Base-by-base conservation (phyloP, 2,329 filamentous ascomycete species). In the Fusarium heterosporum region DNA sequence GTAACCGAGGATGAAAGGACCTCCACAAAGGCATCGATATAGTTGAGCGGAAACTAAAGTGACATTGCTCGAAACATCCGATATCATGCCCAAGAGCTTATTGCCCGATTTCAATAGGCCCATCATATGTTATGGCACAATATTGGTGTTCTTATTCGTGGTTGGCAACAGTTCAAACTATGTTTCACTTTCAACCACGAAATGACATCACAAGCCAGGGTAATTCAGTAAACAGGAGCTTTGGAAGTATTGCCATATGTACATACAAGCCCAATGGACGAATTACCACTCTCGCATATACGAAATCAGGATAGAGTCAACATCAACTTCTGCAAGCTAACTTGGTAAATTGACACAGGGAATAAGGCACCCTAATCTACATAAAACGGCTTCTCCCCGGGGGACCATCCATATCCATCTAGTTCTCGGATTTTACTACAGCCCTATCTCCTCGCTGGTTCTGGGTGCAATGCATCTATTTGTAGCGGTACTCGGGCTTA, bases 401-500 rank as follows among this genome's bases (percentile, higher is more conserved):
- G 68, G 62, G 46, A 64, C 64, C 64, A 64, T 70, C 54, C 59
- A 42, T 58, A 55, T 53, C 57, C 66, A 54, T 69, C 66, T 70
- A 70, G 63, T 68, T 68, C 70, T 66, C 69, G 62, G 67, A 51
- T 68, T 55, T 64, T 72, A 75, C 72, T 70, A 63, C 55, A 52
- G 36, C 62, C 56, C 59, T 45, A 29, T 54, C 45, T 55, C 46
- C 56, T 47, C 53, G 63, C 58, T 65, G 19, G 40, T 34, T 26
- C 42, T 62, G 51, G 40, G 65, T 47, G 53, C 67, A 70, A 76
- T 55, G 52, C 68, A 70, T 77, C 77, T 78, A 81, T 77, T 72
- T 78, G 81, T 95, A 97, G 85, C 89, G 89, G 87, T 98, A 99
- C 79, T 97, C 89, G 64, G 94, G 93, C 88, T 92, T 93, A 83